Conservation (phyloP, 2,329 filamentous ascomycete species). For the Eutypa lata region DNA sequence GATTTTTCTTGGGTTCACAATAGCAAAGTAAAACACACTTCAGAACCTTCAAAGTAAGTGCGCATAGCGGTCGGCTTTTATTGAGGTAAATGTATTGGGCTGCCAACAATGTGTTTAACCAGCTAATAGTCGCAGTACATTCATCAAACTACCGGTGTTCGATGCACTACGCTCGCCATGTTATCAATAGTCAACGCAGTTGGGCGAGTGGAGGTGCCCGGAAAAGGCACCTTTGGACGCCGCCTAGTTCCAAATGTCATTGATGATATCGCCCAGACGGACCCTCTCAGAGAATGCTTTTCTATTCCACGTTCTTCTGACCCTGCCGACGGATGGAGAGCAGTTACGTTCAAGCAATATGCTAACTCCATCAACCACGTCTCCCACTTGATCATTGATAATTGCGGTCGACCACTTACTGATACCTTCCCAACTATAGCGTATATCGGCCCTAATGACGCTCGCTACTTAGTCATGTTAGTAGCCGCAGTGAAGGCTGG, state of each 20-base stretch:
- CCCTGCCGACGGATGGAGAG: conserved; percentile 34
- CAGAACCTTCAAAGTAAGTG: too few relatives aligned
- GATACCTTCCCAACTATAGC: conserved; percentile 33
- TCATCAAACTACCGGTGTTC: too few relatives aligned
- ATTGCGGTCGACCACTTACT: conserved; percentile 17
- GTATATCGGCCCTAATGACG: conserved; percentile 37
- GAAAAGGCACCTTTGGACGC: background rate
- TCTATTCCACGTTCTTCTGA: conserved; percentile 28
- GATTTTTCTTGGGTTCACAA: too few relatives aligned
- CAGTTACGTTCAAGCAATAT: conserved; percentile 29
- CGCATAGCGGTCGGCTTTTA: too few relatives aligned
- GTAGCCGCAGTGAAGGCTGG: conserved; percentile 18
- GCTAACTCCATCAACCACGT: conserved; percentile 35
- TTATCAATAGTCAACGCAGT: too few relatives aligned
- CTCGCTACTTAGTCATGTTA: conserved; percentile 13
- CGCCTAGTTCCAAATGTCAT: conserved; percentile 35
- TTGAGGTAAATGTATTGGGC: too few relatives aligned
- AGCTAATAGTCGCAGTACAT: too few relatives aligned
- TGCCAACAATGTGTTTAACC: too few relatives aligned
- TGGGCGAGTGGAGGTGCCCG: too few relatives aligned
- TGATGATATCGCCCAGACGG: conserved; percentile 30
- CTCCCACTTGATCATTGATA: conserved; percentile 29
- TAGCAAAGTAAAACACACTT: too few relatives aligned
- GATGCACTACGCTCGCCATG: too few relatives aligned
- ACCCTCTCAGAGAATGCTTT: conserved; percentile 30